Percentiles rank a stretch among this genome's conserved stretches.
Evolutionary conservation across 306 rosid species (phyloP).

Genomic region (Inga leiocalycina): DNA sequence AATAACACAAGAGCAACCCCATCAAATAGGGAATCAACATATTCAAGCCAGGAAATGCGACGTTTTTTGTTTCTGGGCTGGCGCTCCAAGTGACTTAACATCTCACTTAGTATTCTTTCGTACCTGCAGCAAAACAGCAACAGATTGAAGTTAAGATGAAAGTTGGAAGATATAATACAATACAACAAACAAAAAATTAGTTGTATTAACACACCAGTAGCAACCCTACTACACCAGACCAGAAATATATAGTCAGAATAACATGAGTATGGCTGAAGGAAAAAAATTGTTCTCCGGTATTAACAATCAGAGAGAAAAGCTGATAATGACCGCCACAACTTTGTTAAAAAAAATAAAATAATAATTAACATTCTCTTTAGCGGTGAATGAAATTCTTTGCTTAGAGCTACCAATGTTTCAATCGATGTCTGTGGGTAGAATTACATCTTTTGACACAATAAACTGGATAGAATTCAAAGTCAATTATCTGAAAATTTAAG

Average conservation of each 20-base stretch:
- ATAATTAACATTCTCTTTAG: constrained; percentile 14
- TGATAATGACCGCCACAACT: too few relatives aligned
- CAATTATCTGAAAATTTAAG: constrained; percentile 14
- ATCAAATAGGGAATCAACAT: constrained; percentile 57
- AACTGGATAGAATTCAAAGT: constrained; percentile 14
- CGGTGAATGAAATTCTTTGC: constrained; percentile 19
- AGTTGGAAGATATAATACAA: constrained; percentile 15
- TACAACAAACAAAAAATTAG: not conserved
- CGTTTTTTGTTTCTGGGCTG: constrained; percentile 89
- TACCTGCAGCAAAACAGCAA: constrained; percentile 54
- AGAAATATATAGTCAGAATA: constrained; percentile 7
- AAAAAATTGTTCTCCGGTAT: not conserved
- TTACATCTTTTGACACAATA: constrained; percentile 23
- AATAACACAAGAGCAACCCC: constrained; percentile 71
- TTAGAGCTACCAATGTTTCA: not conserved
- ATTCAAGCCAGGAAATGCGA: constrained; percentile 83
- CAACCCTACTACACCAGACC: constrained; percentile 7
- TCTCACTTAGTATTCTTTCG: constrained; percentile 83
- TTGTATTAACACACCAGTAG: not conserved
- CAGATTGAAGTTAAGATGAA: constrained; percentile 13
- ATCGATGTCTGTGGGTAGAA: constrained; percentile 3
- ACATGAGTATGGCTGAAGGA: constrained; percentile 5
- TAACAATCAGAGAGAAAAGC: not conserved
- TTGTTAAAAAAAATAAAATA: not conserved
- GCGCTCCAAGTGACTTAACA: constrained; percentile 95